Evolutionary conservation across 345 rosid genomes (phyloP).

Genomic region (Boechera retrofracta): DNA sequence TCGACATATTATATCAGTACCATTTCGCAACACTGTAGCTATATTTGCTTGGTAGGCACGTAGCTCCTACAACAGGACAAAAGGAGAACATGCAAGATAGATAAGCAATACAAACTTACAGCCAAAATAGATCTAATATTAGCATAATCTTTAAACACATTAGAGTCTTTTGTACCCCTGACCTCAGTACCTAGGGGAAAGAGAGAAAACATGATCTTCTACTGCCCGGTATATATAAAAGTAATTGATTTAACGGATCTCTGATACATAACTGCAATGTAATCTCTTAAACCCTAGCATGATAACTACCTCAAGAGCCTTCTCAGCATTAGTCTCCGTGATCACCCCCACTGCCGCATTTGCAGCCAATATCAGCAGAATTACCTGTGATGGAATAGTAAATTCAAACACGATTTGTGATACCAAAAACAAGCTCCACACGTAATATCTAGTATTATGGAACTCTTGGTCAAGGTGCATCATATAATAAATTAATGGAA

Average conservation of each 20-base stretch:
- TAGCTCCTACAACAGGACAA: conserved; percentile 67
- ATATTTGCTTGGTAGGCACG: conserved; percentile 99
- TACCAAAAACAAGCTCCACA: conserved; percentile 18
- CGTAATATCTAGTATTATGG: conserved; percentile 10
- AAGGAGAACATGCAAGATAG: conserved; percentile 19
- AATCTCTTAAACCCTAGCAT: conserved; percentile 7
- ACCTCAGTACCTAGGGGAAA: too few relatives aligned
- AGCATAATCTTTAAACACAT: background rate
- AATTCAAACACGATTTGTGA: conserved; percentile 30
- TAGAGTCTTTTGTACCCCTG: too few relatives aligned
- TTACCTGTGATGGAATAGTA: conserved; percentile 62
- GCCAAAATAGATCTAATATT: conserved; percentile 4
- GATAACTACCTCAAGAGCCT: conserved; percentile 86
- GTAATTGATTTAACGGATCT: background rate
- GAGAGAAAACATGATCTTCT: background rate
- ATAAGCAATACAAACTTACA: conserved; percentile 22
- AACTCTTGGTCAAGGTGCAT: conserved; percentile 15
- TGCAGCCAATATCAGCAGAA: conserved; percentile 95
- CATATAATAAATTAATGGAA: background rate
- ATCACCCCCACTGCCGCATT: conserved; percentile 99
- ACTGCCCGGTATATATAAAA: conserved; percentile 20
- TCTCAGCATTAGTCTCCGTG: conserved; percentile 99
- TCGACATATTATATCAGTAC: conserved; percentile 47
- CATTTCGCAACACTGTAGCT: conserved; percentile 94
- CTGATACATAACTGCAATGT: conserved; percentile 15